Evolutionary conservation across 169 alveolate species (phyloP).

Genomic region (Theileria parva): DNA sequence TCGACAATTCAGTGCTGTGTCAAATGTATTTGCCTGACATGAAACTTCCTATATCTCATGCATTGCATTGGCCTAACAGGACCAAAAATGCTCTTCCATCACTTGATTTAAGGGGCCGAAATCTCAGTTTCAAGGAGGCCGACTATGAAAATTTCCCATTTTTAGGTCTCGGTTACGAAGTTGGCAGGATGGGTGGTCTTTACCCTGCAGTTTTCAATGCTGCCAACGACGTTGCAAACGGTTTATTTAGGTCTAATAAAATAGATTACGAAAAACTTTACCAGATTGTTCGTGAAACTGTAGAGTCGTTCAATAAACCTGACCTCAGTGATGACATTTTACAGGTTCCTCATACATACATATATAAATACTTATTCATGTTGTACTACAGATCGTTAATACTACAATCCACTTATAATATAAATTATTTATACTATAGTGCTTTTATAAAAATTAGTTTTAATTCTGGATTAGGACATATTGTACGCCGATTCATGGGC

Average conservation of each 20-base stretch:
- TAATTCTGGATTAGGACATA: constrained; percentile 16
- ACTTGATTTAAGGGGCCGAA: constrained; percentile 46
- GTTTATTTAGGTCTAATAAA: constrained; percentile 61
- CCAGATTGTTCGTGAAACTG: constrained; percentile 30
- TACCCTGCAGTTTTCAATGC: constrained; percentile 83
- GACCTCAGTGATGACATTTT: constrained; percentile 7
- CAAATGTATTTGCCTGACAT: constrained; percentile 85
- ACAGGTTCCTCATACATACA: constrained; percentile 14
- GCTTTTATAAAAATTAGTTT: no score
- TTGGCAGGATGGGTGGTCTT: constrained; percentile 80
- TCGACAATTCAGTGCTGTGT: constrained; percentile 79
- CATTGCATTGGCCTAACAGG: constrained; percentile 74
- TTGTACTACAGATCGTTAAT: no score
- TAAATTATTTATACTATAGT: no score
- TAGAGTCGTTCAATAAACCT: constrained; percentile 25
- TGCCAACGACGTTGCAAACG: constrained; percentile 83
- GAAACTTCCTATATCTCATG: constrained; percentile 77
- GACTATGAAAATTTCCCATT: constrained; percentile 78
- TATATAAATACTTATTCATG: not conserved
- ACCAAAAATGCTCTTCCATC: constrained; percentile 33
- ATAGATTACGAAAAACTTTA: constrained; percentile 46
- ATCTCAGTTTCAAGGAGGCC: constrained; percentile 71
- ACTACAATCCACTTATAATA: no score
- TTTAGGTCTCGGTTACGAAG: constrained; percentile 77
- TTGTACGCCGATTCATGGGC: constrained; percentile 24